Conservation (phyloP, 371 early-diverging fungal species). For the Mucor irregularis region DNA sequence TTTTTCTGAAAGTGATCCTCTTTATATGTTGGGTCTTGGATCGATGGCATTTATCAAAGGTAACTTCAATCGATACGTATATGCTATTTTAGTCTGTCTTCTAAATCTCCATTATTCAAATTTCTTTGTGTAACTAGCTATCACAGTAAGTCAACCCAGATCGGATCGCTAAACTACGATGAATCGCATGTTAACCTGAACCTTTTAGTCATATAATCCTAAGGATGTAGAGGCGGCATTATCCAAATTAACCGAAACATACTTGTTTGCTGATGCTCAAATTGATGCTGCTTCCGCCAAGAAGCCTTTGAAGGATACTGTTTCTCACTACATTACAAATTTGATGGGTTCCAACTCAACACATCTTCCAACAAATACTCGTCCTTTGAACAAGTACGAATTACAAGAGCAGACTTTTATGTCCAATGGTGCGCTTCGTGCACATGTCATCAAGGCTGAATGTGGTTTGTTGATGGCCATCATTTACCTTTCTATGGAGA, state of each 20-base stretch:
- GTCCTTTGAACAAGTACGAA: conserved; percentile 30
- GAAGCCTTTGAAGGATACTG: conserved; percentile 44
- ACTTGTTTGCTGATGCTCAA: conserved; percentile 51
- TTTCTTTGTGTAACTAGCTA: conserved; percentile 17
- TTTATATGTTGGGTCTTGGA: conserved; percentile 41
- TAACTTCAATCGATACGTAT: too few relatives aligned
- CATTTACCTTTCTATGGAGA: conserved; percentile 57
- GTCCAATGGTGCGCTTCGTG: conserved; percentile 60
- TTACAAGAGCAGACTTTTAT: conserved; percentile 32
- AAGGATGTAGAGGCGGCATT: conserved; percentile 52
- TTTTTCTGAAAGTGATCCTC: conserved; percentile 30
- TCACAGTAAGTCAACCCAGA: conserved; percentile 22
- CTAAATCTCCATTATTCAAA: background rate
- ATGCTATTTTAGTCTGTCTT: too few relatives aligned
- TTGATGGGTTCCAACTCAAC: conserved; percentile 39
- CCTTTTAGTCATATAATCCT: conserved; percentile 50
- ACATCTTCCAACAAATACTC: conserved; percentile 42
- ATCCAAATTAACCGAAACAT: conserved; percentile 43
- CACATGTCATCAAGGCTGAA: conserved; percentile 63
- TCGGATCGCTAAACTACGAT: too few relatives aligned
- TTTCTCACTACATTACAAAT: conserved; percentile 42
- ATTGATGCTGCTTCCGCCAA: conserved; percentile 51
- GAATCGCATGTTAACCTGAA: background rate
- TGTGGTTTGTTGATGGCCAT: conserved; percentile 56
- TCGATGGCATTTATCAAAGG: conserved; percentile 51